Percentiles rank a stretch among this genome's conserved stretches.
phyloP scores from a whole-genome alignment of 2,329 filamentous ascomycete species.

The Cladosporium sp. region DNA sequence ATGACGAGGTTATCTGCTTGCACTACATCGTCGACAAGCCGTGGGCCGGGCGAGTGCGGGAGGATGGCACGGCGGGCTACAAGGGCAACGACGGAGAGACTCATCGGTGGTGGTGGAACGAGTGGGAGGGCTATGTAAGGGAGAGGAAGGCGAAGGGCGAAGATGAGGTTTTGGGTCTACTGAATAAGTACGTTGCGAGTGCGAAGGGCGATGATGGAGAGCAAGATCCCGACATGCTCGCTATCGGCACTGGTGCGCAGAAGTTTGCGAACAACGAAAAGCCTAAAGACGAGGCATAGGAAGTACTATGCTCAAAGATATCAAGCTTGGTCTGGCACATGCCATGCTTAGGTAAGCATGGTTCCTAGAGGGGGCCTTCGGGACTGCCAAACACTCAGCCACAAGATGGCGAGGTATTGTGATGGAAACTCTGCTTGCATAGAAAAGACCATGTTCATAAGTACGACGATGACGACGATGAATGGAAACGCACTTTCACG shows the following conservation, averaged over 20 bases:
- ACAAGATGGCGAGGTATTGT: too few relatives aligned
- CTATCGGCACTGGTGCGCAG: slow-evolving; percentile 26
- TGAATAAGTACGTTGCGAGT: slow-evolving; percentile 12
- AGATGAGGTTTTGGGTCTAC: slow-evolving; percentile 2
- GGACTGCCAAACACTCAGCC: too few relatives aligned
- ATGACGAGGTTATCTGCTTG: slow-evolving; percentile 42
- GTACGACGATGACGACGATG: too few relatives aligned
- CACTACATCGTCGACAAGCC: slow-evolving; percentile 54
- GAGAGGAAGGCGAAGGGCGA: slow-evolving; percentile 9
- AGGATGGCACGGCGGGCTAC: slow-evolving; percentile 42
- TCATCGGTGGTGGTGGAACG: slow-evolving; percentile 49
- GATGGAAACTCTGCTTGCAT: too few relatives aligned
- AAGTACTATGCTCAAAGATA: too few relatives aligned
- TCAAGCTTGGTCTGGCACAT: too few relatives aligned
- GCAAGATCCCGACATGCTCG: slow-evolving; percentile 24
- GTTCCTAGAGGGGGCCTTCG: too few relatives aligned
- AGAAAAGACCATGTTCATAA: too few relatives aligned
- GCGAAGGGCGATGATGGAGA: slow-evolving; percentile 11
- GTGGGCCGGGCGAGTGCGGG: slow-evolving; percentile 40
- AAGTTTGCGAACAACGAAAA: slow-evolving; percentile 24
- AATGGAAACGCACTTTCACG: too few relatives aligned
- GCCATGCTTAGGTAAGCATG: too few relatives aligned
- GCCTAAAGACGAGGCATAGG: not conserved
- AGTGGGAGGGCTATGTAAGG: slow-evolving; percentile 33
- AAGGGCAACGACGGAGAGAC: slow-evolving; percentile 46